These are phyloP conservation scores for Triticum timopheevii DNA, from an alignment of 176 grass and related monocot genomes.

Conservation along the genomic window DNA sequence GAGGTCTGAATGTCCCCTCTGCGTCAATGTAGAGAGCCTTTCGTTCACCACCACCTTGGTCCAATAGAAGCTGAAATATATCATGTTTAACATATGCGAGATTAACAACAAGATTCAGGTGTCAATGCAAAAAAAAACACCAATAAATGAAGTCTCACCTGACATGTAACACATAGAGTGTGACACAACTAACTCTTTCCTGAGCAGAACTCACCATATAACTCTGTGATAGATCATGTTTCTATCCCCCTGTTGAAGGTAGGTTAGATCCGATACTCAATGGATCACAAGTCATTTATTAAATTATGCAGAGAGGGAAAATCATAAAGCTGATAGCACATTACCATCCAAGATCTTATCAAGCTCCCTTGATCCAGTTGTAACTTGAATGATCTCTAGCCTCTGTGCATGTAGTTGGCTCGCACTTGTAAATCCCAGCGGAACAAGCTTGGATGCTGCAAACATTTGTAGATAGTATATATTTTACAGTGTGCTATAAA, in stretches of 20 bases:
- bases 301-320: neutral
- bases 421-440: conserved; percentile 97
- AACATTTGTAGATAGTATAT: neutral
- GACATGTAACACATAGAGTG: conserved; percentile 95
- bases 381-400: conserved; percentile 95
- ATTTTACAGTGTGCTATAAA: neutral
- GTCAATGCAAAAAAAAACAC: neutral
- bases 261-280: conserved; percentile 23
- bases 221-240: conserved; percentile 94
- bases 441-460: conserved; percentile 85
- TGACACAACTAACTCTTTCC: conserved; percentile 92
- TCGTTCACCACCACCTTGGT: conserved; percentile 98
- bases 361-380: conserved; percentile 94
- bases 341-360: conserved; percentile 98
- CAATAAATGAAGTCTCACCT: conserved; percentile 43
- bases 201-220: conserved; percentile 94
- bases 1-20: conserved; percentile 92
- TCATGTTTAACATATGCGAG: conserved; percentile 3
- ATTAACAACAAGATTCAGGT: conserved; percentile 1
- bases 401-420: conserved; percentile 88
- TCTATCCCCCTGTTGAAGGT: conserved; percentile 74
- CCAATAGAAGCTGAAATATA: conserved; percentile 73
- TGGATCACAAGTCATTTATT: neutral
- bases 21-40: conserved; percentile 95
- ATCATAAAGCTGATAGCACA: conserved; percentile 1